These are phyloP conservation scores for Peziza echinospora DNA, from an alignment of 495 filamentous ascomycete genomes.

Conservation along the genomic window DNA sequence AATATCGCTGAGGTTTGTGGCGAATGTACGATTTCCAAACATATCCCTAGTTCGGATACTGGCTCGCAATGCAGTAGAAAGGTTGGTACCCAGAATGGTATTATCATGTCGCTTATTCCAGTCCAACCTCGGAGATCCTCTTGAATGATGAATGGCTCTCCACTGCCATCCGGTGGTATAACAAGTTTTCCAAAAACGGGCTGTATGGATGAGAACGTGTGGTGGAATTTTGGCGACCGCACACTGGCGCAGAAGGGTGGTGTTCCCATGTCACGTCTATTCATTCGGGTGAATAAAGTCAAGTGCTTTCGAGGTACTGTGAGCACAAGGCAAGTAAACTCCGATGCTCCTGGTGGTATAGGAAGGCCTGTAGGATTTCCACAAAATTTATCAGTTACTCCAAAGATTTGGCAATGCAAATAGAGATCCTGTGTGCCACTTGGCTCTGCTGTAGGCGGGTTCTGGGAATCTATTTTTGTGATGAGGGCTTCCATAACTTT, in stretches of 20 bases:
- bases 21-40: not conserved
- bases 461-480: not conserved
- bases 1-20: not conserved
- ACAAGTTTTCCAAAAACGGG: slow-evolving; percentile 17
- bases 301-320: slow-evolving; percentile 17
- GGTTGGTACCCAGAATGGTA: slow-evolving; percentile 18
- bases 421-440: slow-evolving; percentile 5
- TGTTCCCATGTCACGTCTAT: slow-evolving; percentile 8
- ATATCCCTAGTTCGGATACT: not conserved
- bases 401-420: slow-evolving; percentile 13
- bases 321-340: slow-evolving; percentile 15
- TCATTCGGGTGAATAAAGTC: slow-evolving; percentile 9
- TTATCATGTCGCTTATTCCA: slow-evolving; percentile 15
- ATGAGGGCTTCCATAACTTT: slow-evolving; percentile 16
- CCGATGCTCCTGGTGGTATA: not conserved
- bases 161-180: slow-evolving; percentile 5
- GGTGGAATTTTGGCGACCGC: slow-evolving; percentile 10
- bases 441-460: not conserved
- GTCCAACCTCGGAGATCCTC: slow-evolving; percentile 16
- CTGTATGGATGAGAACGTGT: slow-evolving; percentile 17
- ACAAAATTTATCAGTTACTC: not conserved
- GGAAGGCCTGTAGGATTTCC: not conserved
- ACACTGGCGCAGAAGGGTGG: slow-evolving; percentile 13
- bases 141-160: slow-evolving; percentile 11
- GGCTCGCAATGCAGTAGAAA: slow-evolving; percentile 7